Evolutionary conservation across 352 stramenopile species (phyloP).

Genomic region (Globisporangium takayamanum): DNA sequence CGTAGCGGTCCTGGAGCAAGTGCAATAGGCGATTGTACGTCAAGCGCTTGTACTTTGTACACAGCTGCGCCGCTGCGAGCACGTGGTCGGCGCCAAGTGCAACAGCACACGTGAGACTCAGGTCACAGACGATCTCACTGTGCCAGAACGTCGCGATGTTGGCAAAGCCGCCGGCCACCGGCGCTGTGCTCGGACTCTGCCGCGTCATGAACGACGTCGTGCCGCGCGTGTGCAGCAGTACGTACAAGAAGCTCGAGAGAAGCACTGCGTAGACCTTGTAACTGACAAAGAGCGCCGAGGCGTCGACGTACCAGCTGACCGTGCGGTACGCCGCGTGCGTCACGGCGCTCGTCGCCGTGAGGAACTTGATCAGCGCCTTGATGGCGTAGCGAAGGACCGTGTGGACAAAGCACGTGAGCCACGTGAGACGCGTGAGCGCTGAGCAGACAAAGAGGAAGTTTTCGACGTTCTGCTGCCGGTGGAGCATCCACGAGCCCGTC

Average conservation of each 20-base stretch:
- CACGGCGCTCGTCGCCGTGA: slow-evolving; percentile 12
- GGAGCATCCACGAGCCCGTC: slow-evolving; percentile 49
- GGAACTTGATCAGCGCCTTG: slow-evolving; percentile 26
- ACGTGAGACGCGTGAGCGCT: slow-evolving; percentile 37
- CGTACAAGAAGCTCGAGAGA: slow-evolving; percentile 30
- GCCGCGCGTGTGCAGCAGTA: slow-evolving; percentile 25
- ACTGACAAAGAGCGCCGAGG: slow-evolving; percentile 33
- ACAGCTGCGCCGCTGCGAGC: slow-evolving; percentile 18
- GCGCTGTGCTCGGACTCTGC: slow-evolving; percentile 15
- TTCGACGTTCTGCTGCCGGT: slow-evolving; percentile 28
- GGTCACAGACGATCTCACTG: slow-evolving; percentile 49
- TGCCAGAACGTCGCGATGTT: slow-evolving; percentile 32
- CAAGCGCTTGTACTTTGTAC: slow-evolving; percentile 31
- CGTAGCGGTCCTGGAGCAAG: slow-evolving; percentile 36
- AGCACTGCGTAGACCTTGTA: slow-evolving; percentile 52
- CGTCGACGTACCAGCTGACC: slow-evolving; percentile 43
- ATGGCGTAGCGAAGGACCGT: slow-evolving; percentile 19
- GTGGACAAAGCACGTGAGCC: slow-evolving; percentile 45
- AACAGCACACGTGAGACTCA: slow-evolving; percentile 24
- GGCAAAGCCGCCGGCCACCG: slow-evolving; percentile 30
- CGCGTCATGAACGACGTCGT: slow-evolving; percentile 42
- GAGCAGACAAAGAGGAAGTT: slow-evolving; percentile 51
- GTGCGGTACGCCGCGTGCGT: slow-evolving; percentile 2
- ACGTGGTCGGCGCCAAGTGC: slow-evolving; percentile 21
- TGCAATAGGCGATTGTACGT: slow-evolving; percentile 35